Evolutionary conservation across 495 filamentous ascomycete species (phyloP).

Genomic region (Endocarpon pusillum): DNA sequence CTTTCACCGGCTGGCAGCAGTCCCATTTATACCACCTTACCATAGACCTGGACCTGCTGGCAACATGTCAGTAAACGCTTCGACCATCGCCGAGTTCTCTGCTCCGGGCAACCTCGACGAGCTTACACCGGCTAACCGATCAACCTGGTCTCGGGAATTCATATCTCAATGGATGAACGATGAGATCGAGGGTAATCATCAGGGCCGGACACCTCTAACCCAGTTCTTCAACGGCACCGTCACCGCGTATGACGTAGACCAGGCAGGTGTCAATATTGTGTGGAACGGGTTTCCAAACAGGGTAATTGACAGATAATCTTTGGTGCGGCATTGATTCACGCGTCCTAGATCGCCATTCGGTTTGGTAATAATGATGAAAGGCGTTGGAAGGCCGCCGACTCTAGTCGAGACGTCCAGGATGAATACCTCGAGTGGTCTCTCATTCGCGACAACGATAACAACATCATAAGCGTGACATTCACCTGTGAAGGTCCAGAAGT

Average conservation of each 20-base stretch:
- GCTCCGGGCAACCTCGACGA: slow-evolving; percentile 5
- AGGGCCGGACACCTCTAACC: slow-evolving; percentile 1
- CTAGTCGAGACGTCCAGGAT: slow-evolving; percentile 1
- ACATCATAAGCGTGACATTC: neutral
- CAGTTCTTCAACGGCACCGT: slow-evolving; percentile 8
- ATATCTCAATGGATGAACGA: slow-evolving; percentile 3
- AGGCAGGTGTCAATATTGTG: neutral
- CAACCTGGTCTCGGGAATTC: slow-evolving; percentile 2
- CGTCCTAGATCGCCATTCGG: too few relatives aligned
- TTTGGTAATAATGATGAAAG: neutral
- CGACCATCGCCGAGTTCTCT: neutral
- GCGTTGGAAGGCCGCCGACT: slow-evolving; percentile 3
- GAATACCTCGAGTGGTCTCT: slow-evolving; percentile 9
- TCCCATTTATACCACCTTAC: too few relatives aligned
- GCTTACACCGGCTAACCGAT: neutral
- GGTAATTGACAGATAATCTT: too few relatives aligned
- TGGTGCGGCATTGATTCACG: too few relatives aligned
- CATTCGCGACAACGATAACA: neutral
- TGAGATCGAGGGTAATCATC: slow-evolving; percentile 2
- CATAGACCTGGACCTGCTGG: too few relatives aligned
- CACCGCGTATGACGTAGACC: slow-evolving; percentile 3
- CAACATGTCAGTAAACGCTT: too few relatives aligned
- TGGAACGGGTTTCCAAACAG: slow-evolving; percentile 6
- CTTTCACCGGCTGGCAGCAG: too few relatives aligned
- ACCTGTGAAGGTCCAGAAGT: slow-evolving; percentile 7